Evolutionary conservation across 257 asterid species (phyloP).

Genomic region (Handroanthus guayacan): DNA sequence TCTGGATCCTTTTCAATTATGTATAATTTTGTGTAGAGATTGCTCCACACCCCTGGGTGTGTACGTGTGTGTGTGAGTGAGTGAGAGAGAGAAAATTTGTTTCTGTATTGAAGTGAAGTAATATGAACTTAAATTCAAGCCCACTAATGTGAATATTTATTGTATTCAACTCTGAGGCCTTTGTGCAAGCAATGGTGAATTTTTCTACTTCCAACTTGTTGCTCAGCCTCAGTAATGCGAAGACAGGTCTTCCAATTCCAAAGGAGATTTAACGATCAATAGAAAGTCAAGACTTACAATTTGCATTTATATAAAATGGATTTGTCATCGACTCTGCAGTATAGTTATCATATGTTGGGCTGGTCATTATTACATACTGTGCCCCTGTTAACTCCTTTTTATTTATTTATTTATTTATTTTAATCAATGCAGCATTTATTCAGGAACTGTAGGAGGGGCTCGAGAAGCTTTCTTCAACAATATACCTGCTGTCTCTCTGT

Average conservation of each 20-base stretch:
- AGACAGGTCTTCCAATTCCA: neutral
- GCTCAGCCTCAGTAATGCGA: constrained; percentile 1
- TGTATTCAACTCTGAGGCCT: neutral
- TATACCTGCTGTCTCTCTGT: constrained; percentile 74
- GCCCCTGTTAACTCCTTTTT: constrained; percentile 34
- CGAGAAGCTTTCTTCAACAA: constrained; percentile 83
- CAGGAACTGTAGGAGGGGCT: constrained; percentile 95
- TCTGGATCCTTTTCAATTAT: constrained; percentile 11
- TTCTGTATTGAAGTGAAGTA: constrained; percentile 2
- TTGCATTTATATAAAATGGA: constrained; percentile 7
- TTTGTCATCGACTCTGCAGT: neutral
- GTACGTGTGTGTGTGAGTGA: neutral
- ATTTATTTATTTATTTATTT: neutral
- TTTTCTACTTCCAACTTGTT: neutral
- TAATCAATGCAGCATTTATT: constrained; percentile 64
- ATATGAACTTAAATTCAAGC: constrained; percentile 13
- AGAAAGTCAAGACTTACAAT: neutral
- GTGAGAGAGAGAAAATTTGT: neutral
- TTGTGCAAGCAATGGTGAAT: neutral
- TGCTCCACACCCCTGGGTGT: neutral
- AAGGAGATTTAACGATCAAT: constrained; percentile 12
- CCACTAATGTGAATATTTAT: neutral
- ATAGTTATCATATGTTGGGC: neutral
- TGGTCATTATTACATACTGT: neutral
- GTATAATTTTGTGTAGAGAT: neutral